Conservation (phyloP, 805 yeast genomes). For the Wickerhamiella azymoides region DNA sequence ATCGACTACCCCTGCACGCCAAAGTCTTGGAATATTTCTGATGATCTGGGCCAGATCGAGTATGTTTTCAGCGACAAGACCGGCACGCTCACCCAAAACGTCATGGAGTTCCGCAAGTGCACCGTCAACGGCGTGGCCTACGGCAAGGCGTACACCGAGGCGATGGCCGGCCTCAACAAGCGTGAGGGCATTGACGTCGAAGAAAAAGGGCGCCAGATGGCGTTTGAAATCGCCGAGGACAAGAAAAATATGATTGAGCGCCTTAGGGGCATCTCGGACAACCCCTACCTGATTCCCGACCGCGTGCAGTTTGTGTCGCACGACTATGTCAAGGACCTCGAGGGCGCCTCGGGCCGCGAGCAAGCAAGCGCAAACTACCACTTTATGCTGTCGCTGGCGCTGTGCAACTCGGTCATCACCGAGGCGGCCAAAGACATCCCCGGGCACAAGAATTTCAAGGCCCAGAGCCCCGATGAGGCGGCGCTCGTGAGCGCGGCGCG, state of each 20-base stretch:
- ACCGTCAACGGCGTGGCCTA: slow-evolving; percentile 53
- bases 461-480: slow-evolving; percentile 78
- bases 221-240: slow-evolving; percentile 33
- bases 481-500: slow-evolving; percentile 69
- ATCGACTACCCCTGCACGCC: slow-evolving; percentile 69
- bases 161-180: slow-evolving; percentile 56
- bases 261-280: slow-evolving; percentile 28
- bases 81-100: slow-evolving; percentile 70
- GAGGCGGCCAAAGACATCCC: slow-evolving; percentile 31
- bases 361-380: slow-evolving; percentile 40
- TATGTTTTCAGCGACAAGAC: slow-evolving; percentile 74
- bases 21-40: slow-evolving; percentile 71
- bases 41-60: slow-evolving; percentile 74
- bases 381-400: slow-evolving; percentile 57
- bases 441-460: slow-evolving; percentile 44
- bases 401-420: slow-evolving; percentile 69
- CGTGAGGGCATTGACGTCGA: slow-evolving; percentile 52
- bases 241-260: slow-evolving; percentile 34
- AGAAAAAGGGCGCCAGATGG: slow-evolving; percentile 36
- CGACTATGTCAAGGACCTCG: slow-evolving; percentile 43
- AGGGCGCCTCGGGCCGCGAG: slow-evolving; percentile 26
- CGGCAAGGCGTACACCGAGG: slow-evolving; percentile 68
- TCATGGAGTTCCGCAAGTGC: slow-evolving; percentile 72
- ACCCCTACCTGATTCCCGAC: slow-evolving; percentile 39
- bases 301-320: slow-evolving; percentile 55